Conservation (phyloP, 768 basidiomycete genomes). For the Pleurotus eryngii region DNA sequence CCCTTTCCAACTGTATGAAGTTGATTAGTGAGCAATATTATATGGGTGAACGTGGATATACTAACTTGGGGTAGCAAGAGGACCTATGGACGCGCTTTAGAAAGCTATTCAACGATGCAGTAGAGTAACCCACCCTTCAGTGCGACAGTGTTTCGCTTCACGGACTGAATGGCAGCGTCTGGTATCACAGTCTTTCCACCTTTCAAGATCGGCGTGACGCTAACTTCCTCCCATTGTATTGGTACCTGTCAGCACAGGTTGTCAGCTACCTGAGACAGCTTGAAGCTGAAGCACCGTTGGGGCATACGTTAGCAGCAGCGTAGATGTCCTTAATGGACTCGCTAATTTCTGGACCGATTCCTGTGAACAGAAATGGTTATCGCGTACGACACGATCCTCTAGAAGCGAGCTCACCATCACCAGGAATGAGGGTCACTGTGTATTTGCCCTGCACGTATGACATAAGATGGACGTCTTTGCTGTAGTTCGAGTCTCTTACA, state of each 20-base stretch:
- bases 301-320: slow-evolving; percentile 71
- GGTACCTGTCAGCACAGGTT: slow-evolving; percentile 62
- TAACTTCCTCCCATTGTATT: slow-evolving; percentile 99
- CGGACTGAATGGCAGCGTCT: slow-evolving; percentile 82
- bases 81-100: slow-evolving; percentile 47
- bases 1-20: slow-evolving; percentile 84
- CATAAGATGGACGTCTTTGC: neutral
- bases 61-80: slow-evolving; percentile 95
- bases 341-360: slow-evolving; percentile 98
- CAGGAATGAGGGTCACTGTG: slow-evolving; percentile 93
- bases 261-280: neutral
- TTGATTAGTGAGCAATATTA: slow-evolving; percentile 5
- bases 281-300: neutral
- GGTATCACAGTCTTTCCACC: slow-evolving; percentile 98
- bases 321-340: slow-evolving; percentile 95
- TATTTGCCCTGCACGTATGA: slow-evolving; percentile 79
- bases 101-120: slow-evolving; percentile 1
- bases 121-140: slow-evolving; percentile 68
- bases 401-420: slow-evolving; percentile 67
- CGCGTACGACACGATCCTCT: slow-evolving; percentile 4
- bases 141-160: slow-evolving; percentile 97
- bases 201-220: slow-evolving; percentile 90
- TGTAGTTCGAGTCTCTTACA: slow-evolving; percentile 43
- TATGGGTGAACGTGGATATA: slow-evolving; percentile 12
- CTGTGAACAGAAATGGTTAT: slow-evolving; percentile 35